phyloP scores from a whole-genome alignment of 768 basidiomycete species.

The Solioccasus polychromus region DNA sequence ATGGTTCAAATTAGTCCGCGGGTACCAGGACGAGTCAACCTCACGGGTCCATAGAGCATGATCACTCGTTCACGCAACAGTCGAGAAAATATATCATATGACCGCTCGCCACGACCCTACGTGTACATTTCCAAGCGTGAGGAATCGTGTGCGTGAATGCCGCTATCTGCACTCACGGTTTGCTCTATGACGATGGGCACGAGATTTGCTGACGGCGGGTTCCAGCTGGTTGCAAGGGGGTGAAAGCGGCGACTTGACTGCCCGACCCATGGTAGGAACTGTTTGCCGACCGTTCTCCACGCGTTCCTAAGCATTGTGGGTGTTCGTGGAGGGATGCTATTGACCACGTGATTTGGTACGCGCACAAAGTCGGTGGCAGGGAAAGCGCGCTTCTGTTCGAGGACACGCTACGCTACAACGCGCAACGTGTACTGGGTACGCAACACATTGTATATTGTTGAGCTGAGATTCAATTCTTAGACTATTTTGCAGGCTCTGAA shows the following conservation, averaged over 20 bases:
- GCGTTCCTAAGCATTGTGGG: constrained; percentile 28
- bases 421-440: constrained; percentile 18
- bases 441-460: neutral
- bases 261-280: constrained; percentile 8
- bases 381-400: constrained; percentile 12
- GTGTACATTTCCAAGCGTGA: constrained; percentile 14
- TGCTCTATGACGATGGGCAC: constrained; percentile 95
- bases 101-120: constrained; percentile 82
- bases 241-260: constrained; percentile 46
- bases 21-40: constrained; percentile 27
- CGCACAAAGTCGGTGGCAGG: constrained; percentile 13
- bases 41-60: constrained; percentile 90
- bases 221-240: constrained; percentile 46
- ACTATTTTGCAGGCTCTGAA: neutral
- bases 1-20: constrained; percentile 10
- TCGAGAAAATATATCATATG: constrained; percentile 95
- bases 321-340: constrained; percentile 5
- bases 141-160: constrained; percentile 7
- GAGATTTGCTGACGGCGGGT: constrained; percentile 55
- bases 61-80: constrained; percentile 91
- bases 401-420: constrained; percentile 2
- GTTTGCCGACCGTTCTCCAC: constrained; percentile 22
- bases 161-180: constrained; percentile 51
- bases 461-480: neutral
- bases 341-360: constrained; percentile 25